Evolutionary conservation across 108 stramenopile species (phyloP).

Genomic region (Stephanodiscus minutulus): DNA sequence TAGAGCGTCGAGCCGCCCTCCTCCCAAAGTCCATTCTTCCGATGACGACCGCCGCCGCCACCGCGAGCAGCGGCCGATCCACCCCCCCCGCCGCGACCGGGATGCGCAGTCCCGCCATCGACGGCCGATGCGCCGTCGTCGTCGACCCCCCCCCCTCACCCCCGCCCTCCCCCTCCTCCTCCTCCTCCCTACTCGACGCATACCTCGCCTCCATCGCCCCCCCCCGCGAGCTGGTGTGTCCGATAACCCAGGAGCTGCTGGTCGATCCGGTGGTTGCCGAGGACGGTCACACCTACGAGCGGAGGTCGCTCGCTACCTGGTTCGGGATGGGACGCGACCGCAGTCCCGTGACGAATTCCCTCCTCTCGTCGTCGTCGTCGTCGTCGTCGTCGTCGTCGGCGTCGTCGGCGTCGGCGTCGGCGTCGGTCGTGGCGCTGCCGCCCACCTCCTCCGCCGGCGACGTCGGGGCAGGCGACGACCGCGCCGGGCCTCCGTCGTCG

Average conservation of each 20-base stretch:
- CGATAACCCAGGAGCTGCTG: conserved; percentile 60
- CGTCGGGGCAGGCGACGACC: no score
- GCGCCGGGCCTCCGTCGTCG: no score
- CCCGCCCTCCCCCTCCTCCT: conserved; percentile 34
- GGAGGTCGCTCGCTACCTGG: conserved; percentile 40
- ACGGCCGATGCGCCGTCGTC: neutral
- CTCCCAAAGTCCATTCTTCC: no score
- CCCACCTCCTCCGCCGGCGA: no score
- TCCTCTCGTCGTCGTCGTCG: neutral
- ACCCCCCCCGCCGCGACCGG: no score
- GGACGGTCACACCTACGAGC: conserved; percentile 68
- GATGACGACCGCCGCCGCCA: no score
- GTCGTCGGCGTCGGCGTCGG: neutral
- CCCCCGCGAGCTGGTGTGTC: conserved; percentile 53
- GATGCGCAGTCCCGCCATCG: no score
- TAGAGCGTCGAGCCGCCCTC: no score
- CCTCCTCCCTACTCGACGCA: conserved; percentile 37
- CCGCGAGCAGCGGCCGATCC: no score
- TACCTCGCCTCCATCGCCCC: conserved; percentile 40
- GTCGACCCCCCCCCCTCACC: conserved; percentile 14
- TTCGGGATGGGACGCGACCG: conserved; percentile 36
- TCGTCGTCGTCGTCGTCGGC: no score
- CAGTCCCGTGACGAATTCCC: conserved; percentile 45
- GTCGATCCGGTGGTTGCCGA: conserved; percentile 54
- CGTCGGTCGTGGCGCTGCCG: no score